phyloP scores from a whole-genome alignment of 345 rosid genomes.

The Eucalyptus regnans region DNA sequence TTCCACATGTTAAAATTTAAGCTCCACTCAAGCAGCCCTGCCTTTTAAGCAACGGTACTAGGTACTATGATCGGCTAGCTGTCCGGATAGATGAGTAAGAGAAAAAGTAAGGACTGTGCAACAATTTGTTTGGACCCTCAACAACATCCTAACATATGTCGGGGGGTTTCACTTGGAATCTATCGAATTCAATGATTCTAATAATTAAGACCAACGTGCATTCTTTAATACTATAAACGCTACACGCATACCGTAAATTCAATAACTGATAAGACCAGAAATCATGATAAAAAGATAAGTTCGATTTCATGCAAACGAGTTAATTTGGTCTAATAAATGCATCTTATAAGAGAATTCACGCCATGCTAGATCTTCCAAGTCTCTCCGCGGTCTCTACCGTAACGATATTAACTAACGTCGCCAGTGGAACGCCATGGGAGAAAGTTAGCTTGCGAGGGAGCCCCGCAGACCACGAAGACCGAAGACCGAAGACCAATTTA shows the following conservation, averaged over 20 bases:
- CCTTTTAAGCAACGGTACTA: background rate
- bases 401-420: background rate
- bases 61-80: background rate
- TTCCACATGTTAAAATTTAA: background rate
- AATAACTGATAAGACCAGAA: background rate
- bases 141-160: background rate
- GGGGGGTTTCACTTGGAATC: background rate
- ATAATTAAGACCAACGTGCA: background rate
- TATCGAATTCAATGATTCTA: background rate
- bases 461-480: background rate
- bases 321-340: background rate
- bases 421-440: background rate
- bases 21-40: background rate
- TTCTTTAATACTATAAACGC: background rate
- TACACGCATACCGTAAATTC: background rate
- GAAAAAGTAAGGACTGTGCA: background rate
- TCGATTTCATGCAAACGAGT: background rate
- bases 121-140: background rate
- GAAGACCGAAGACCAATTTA: background rate
- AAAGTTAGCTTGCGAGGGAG: background rate
- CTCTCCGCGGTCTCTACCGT: background rate
- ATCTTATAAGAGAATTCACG: background rate
- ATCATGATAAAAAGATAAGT: background rate
- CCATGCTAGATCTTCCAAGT: background rate
- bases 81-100: background rate